A percentile compares a stretch with the other conserved stretches of the same genome.
Conservation (phyloP, 257 asterid species). For the Plantago elongata region DNA sequence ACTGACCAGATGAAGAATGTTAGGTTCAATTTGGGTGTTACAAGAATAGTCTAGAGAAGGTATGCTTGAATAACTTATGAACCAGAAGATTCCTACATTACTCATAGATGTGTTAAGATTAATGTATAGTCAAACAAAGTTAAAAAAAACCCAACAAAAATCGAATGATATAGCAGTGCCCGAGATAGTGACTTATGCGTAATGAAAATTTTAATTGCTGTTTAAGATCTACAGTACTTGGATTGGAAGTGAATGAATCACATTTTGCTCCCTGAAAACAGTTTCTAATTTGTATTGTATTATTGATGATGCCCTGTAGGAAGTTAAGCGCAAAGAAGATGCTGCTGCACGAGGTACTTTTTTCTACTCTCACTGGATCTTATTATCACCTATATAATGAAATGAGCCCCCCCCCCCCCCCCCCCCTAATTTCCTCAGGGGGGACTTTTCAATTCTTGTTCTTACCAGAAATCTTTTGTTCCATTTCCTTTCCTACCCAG, state of each 20-base stretch:
- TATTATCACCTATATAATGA: not conserved
- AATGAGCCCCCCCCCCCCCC: too few relatives aligned
- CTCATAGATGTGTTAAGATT: too few relatives aligned
- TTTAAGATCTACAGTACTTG: conserved; percentile 3
- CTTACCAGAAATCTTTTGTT: not conserved
- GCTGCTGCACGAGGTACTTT: conserved; percentile 79
- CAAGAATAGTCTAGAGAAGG: too few relatives aligned
- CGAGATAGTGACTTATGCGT: conserved; percentile 3
- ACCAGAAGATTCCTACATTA: too few relatives aligned
- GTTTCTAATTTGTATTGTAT: conserved; percentile 21
- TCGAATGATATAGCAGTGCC: conserved; percentile 3
- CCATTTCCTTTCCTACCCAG: conserved; percentile 41
- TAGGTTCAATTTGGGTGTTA: too few relatives aligned
- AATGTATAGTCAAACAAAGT: too few relatives aligned
- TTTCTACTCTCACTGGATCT: conserved; percentile 12
- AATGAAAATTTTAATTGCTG: not conserved
- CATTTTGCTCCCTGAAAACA: conserved; percentile 8
- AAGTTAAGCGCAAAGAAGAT: conserved; percentile 67
- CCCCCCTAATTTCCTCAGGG: conserved; percentile 4
- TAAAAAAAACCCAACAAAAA: too few relatives aligned
- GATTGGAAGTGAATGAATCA: not conserved
- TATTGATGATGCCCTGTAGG: conserved; percentile 46
- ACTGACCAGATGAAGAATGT: not conserved
- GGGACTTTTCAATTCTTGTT: too few relatives aligned
- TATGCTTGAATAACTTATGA: too few relatives aligned